Conservation (phyloP, 78 protist species). For the Dictyostelium discoideum region DNA sequence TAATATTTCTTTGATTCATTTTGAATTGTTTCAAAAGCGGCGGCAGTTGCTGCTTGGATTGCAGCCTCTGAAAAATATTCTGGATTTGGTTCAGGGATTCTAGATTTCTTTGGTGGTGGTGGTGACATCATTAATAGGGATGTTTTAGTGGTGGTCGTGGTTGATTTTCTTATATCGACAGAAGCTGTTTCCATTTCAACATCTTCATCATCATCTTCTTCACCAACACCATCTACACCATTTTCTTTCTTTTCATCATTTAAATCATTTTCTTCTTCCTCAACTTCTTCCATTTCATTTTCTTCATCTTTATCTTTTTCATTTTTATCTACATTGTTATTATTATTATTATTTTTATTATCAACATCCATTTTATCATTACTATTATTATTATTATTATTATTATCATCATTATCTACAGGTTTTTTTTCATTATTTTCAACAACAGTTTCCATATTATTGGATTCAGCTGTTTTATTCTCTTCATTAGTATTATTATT, state of each 20-base stretch:
- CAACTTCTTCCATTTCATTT: background rate
- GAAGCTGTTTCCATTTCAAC: background rate
- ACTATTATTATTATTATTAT: background rate
- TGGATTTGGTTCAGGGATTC: background rate
- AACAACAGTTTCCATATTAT: background rate
- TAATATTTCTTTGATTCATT: conserved; percentile 48
- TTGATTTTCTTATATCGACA: background rate
- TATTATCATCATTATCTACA: background rate
- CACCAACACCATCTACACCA: conserved; percentile 10
- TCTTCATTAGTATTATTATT: background rate
- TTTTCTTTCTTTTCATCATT: background rate
- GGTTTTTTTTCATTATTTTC: background rate
- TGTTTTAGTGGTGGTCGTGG: background rate
- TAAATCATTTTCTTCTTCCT: background rate
- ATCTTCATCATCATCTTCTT: conserved; percentile 34
- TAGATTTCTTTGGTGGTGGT: background rate
- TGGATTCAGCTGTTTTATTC: background rate
- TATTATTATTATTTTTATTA: background rate
- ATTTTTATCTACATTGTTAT: background rate
- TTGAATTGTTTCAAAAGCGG: conserved; percentile 38
- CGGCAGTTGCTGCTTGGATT: conserved; percentile 52
- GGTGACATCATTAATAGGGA: background rate
- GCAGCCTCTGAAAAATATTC: conserved; percentile 35
- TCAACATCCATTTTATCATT: background rate
- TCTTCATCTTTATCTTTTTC: background rate